A percentile compares a stretch with the other conserved stretches of the same genome.
Conservation (phyloP, 2,329 filamentous ascomycete species). For the Diplodia sapinea region DNA sequence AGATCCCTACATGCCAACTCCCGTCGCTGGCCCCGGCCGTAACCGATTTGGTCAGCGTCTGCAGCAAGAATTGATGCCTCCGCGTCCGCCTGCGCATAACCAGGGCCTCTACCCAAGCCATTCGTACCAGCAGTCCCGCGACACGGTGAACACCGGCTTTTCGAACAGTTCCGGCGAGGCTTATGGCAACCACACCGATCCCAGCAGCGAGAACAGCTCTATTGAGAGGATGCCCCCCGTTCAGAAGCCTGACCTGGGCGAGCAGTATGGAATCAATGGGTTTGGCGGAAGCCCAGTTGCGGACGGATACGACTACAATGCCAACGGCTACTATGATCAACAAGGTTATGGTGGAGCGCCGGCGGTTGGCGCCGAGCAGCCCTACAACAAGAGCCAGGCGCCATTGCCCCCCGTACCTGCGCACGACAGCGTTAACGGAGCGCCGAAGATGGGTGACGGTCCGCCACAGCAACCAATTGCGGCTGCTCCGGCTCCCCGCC, state of each 20-base stretch:
- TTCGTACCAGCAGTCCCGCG: constrained; percentile 78
- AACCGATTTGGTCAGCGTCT: constrained; percentile 51
- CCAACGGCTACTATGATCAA: constrained; percentile 18
- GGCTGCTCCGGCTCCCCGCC: constrained; percentile 12
- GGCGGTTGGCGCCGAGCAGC: constrained; percentile 13
- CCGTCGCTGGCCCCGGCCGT: constrained; percentile 43
- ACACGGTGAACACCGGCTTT: constrained; percentile 81
- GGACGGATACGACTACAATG: constrained; percentile 45
- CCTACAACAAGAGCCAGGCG: constrained; percentile 9
- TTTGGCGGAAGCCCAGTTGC: constrained; percentile 53
- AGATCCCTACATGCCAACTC: constrained; percentile 41
- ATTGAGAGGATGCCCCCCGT: constrained; percentile 70
- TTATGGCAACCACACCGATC: constrained; percentile 82
- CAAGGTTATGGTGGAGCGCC: constrained; percentile 21
- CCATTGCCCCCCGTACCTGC: constrained; percentile 11
- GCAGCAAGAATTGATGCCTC: constrained; percentile 46
- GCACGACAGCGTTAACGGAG: constrained; percentile 29
- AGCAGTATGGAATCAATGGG: constrained; percentile 65
- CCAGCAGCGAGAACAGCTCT: constrained; percentile 92
- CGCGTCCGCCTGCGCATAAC: constrained; percentile 46
- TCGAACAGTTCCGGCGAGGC: constrained; percentile 76
- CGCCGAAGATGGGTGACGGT: constrained; percentile 34
- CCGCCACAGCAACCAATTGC: constrained; percentile 26
- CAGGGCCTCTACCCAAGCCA: constrained; percentile 55
- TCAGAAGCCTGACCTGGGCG: constrained; percentile 43